Evolutionary conservation across 2,329 filamentous ascomycete species (phyloP).

Genomic region (Cladosporium sp.): DNA sequence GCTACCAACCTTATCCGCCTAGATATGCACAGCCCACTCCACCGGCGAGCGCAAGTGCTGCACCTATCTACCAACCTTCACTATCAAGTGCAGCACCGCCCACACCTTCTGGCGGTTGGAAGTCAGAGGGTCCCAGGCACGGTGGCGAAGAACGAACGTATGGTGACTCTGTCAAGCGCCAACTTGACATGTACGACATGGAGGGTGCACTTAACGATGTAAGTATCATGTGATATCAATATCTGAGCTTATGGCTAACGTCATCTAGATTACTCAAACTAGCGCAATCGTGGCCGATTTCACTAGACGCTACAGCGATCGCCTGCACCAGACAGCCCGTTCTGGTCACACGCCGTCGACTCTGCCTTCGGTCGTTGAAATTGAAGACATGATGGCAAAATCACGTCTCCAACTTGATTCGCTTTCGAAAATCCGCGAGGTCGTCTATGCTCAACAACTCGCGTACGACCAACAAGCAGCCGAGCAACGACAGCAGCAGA

Average conservation of each 20-base stretch:
- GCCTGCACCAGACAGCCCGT: conserved; percentile 48
- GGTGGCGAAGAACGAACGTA: conserved; percentile 24
- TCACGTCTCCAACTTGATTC: conserved; percentile 43
- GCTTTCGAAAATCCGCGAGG: conserved; percentile 56
- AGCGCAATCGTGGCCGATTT: conserved; percentile 45
- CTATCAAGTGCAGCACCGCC: conserved; percentile 38
- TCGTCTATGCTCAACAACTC: conserved; percentile 57
- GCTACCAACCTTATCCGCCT: conserved; percentile 39
- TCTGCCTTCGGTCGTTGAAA: conserved; percentile 46
- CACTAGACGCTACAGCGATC: conserved; percentile 46
- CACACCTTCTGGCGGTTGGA: conserved; percentile 36
- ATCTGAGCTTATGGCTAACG: conserved; percentile 11
- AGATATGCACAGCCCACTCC: conserved; percentile 39
- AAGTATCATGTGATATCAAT: conserved; percentile 14
- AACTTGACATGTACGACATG: conserved; percentile 60
- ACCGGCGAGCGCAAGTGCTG: conserved; percentile 29
- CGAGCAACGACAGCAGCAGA: conserved; percentile 41
- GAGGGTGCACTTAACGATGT: conserved; percentile 50
- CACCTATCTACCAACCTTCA: conserved; percentile 39
- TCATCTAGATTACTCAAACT: conserved; percentile 40
- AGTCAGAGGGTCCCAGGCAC: conserved; percentile 27
- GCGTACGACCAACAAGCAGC: conserved; percentile 53
- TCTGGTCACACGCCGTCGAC: conserved; percentile 44
- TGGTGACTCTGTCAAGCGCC: conserved; percentile 56
- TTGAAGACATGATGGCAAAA: conserved; percentile 50